Conservation (phyloP, 371 early-diverging fungal species). For the Lichtheimia hyalospora region DNA sequence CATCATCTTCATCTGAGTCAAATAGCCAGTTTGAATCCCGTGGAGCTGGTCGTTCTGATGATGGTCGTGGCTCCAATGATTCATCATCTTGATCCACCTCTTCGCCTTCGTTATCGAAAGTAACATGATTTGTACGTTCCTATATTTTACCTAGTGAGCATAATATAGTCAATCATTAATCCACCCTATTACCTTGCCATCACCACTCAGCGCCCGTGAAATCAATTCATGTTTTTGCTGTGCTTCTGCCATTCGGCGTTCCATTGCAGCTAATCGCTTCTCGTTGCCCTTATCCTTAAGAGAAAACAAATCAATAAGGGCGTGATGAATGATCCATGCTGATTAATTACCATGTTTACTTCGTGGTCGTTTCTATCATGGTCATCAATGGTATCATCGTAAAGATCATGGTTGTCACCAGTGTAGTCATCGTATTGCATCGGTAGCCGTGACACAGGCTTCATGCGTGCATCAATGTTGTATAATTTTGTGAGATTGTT, state of each 20-base stretch:
- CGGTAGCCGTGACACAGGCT: constrained; percentile 36
- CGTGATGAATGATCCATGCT: too few species aligned
- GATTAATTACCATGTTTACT: too few species aligned
- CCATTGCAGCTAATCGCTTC: constrained; percentile 36
- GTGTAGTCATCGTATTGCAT: constrained; percentile 40
- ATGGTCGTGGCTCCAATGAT: not conserved
- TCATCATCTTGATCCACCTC: constrained; percentile 28
- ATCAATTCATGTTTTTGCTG: constrained; percentile 24
- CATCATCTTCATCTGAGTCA: constrained; percentile 46
- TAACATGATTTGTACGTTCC: constrained; percentile 22
- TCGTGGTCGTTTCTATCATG: too few species aligned
- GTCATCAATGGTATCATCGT: too few species aligned
- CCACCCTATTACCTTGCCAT: constrained; percentile 1
- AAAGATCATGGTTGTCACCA: constrained; percentile 3
- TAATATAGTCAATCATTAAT: not conserved
- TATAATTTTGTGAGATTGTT: constrained; percentile 68
- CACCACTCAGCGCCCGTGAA: constrained; percentile 12
- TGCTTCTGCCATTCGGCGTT: constrained; percentile 24
- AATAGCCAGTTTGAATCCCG: constrained; percentile 54
- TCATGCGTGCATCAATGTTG: constrained; percentile 47
- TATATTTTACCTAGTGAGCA: not conserved
- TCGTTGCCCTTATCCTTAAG: constrained; percentile 18
- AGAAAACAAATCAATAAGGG: not conserved
- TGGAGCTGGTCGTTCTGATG: constrained; percentile 23
- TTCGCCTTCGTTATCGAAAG: constrained; percentile 25